Base-by-base conservation (phyloP, 305 asterid genomes). In the Fraxinus baroniana region DNA sequence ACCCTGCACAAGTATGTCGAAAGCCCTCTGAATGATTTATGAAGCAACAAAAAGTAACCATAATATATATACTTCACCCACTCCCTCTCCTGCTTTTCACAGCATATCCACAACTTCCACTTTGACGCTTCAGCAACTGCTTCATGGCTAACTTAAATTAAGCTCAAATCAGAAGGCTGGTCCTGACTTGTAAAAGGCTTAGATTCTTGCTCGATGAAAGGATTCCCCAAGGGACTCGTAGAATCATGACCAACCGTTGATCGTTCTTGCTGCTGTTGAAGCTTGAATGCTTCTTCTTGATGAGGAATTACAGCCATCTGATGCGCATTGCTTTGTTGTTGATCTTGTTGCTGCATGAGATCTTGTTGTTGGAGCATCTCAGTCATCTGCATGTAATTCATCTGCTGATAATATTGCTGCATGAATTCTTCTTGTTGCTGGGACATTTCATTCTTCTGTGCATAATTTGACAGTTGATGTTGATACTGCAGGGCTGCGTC, bases 201-300 rank as follows among this genome's bases (percentile, higher is more conserved):
- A 1, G 85, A 75, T 77, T 71, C 83, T 85, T 86, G 89, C 52
- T 87, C 89, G 26, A 49, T 74, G 76, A 91, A 91, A 26, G 97
- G 93, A 84, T 93, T 88, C 77, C 87, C 91, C n/a, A 88, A 84
- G 33, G 86, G 88, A 30, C 77, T 84, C 12, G 80, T 12, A 2
- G 86, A 57, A 41, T 83, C 89, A 22, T 78, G 15, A 60, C 80
- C 89, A 30, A 72, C 55, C 22, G 28, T 39, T 60, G 85, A 76
- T 30, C 66, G 79, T 60, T 81, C 86, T 46, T 81, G 78, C 74
- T 83, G 88, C 73, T 55, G 80, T 7, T 79, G 80, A 32, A n/a
- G 82, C 44, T 71, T 74, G 41, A 77, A 41, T 77, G 68, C 73
- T 49, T 86, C 88, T 55, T 66, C 37, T 79, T 68, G 85, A 24